These are phyloP conservation scores for Alternaria solani DNA, from an alignment of 2,329 filamentous ascomycete genomes.

Conservation along the genomic window DNA sequence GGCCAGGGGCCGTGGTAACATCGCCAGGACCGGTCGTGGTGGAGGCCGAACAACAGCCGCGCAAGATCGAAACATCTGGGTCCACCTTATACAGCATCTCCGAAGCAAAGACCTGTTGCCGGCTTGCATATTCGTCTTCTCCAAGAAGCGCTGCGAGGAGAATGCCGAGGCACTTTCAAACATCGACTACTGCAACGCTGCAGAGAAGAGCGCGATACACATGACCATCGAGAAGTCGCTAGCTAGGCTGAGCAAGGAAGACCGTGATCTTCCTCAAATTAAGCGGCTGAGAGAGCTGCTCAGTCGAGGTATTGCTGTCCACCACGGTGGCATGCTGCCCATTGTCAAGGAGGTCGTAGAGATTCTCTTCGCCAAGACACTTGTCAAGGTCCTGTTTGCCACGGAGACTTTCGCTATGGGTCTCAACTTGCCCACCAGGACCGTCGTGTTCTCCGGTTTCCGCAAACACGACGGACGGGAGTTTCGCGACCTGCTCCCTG, in stretches of 20 bases:
- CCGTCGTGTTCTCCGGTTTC: constrained; percentile 96
- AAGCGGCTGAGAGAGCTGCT: constrained; percentile 85
- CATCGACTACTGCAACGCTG: constrained; percentile 90
- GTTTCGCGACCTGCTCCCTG: constrained; percentile 89
- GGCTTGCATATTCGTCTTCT: constrained; percentile 97
- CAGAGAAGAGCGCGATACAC: constrained; percentile 95
- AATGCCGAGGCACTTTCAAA: constrained; percentile 96
- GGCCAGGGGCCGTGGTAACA: constrained; percentile 76
- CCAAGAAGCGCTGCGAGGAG: constrained; percentile 95
- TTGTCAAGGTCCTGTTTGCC: constrained; percentile 96
- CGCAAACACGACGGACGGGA: constrained; percentile 93
- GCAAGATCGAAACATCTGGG: constrained; percentile 96
- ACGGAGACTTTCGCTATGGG: constrained; percentile 99
- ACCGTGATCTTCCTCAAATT: constrained; percentile 90
- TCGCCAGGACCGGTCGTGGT: constrained; percentile 84
- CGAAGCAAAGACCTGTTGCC: constrained; percentile 87
- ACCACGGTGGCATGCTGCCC: constrained; percentile 91
- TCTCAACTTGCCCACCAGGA: constrained; percentile 91
- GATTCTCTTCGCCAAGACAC: constrained; percentile 90
- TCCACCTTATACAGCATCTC: constrained; percentile 90
- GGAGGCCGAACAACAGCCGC: constrained; percentile 88
- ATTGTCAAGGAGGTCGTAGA: constrained; percentile 99
- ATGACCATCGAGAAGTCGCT: constrained; percentile 98
- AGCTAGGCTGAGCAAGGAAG: constrained; percentile 87
- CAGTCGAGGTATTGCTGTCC: constrained; percentile 88